These are phyloP conservation scores for Tricholomella constricta DNA, from an alignment of 768 basidiomycete genomes.

Conservation along the genomic window DNA sequence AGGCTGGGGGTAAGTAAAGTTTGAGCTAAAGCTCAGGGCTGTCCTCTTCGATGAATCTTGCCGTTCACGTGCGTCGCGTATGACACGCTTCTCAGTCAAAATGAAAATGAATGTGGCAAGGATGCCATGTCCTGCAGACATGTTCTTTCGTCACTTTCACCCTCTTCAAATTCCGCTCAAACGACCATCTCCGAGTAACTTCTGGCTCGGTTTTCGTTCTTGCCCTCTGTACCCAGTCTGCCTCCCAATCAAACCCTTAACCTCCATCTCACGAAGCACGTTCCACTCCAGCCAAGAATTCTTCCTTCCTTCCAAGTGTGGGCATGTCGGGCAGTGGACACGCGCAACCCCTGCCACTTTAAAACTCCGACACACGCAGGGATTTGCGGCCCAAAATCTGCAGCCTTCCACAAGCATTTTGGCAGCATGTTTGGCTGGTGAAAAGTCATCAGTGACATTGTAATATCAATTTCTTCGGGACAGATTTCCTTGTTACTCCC, in stretches of 20 bases:
- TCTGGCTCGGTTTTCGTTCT: neutral
- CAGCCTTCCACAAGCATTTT: too few species aligned
- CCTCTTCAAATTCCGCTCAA: neutral
- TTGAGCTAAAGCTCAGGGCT: conserved; percentile 4
- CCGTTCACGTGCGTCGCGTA: conserved; percentile 4
- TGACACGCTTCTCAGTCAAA: neutral
- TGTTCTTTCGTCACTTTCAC: neutral
- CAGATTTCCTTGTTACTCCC: too few species aligned
- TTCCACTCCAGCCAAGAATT: neutral
- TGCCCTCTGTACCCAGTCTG: neutral
- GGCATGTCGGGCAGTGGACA: too few species aligned
- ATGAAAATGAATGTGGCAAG: neutral
- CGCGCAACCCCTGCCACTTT: too few species aligned
- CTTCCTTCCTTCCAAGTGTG: too few species aligned
- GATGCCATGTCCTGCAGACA: neutral
- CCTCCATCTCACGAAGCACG: neutral
- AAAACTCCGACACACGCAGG: too few species aligned
- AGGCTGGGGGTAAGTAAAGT: neutral
- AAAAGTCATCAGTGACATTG: too few species aligned
- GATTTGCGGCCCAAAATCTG: too few species aligned
- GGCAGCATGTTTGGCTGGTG: too few species aligned
- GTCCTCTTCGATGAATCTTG: neutral
- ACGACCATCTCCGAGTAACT: neutral
- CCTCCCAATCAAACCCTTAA: neutral
- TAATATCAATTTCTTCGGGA: too few species aligned